Evolutionary conservation across 2,329 filamentous ascomycete genomes (phyloP).

Genomic region (Phialophora tarda): DNA sequence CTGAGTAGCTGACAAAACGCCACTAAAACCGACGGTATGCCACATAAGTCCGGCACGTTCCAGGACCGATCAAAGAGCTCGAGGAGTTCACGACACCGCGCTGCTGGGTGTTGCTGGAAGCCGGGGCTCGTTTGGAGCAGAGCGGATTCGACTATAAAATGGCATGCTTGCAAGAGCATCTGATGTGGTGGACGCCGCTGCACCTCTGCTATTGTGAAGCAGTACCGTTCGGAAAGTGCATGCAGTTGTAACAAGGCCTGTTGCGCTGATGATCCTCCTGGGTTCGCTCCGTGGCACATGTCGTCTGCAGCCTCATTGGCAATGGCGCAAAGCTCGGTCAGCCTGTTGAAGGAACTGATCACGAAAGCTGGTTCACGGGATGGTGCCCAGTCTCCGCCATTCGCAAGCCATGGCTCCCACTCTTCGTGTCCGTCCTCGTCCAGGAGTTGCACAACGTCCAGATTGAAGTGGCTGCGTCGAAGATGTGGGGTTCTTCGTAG

Average conservation of each 20-base stretch:
- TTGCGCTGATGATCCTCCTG: background rate
- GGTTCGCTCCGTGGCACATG: background rate
- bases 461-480: conserved; percentile 43
- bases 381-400: conserved; percentile 50
- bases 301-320: conserved; percentile 23
- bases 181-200: conserved; percentile 30
- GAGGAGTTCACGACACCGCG: conserved; percentile 22
- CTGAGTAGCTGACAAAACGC: conserved; percentile 16
- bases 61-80: conserved; percentile 24
- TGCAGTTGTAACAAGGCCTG: conserved; percentile 3
- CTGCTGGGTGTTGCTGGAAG: background rate
- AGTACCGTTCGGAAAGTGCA: conserved; percentile 21
- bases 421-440: conserved; percentile 73
- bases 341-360: conserved; percentile 60
- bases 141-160: conserved; percentile 21
- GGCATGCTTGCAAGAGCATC: conserved; percentile 29
- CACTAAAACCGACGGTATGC: conserved; percentile 27
- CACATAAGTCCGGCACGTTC: conserved; percentile 22
- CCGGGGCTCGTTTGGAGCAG: background rate
- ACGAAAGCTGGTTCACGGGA: conserved; percentile 50
- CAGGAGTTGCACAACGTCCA: conserved; percentile 51
- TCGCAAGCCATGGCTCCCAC: conserved; percentile 71
- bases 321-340: conserved; percentile 48
- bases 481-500: conserved; percentile 55
- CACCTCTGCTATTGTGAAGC: conserved; percentile 21